A percentile compares a stretch with the other conserved stretches of the same genome.
Conservation (phyloP, 176 grass and related monocot genomes). For the Ampelocalamus luodianensis region DNA sequence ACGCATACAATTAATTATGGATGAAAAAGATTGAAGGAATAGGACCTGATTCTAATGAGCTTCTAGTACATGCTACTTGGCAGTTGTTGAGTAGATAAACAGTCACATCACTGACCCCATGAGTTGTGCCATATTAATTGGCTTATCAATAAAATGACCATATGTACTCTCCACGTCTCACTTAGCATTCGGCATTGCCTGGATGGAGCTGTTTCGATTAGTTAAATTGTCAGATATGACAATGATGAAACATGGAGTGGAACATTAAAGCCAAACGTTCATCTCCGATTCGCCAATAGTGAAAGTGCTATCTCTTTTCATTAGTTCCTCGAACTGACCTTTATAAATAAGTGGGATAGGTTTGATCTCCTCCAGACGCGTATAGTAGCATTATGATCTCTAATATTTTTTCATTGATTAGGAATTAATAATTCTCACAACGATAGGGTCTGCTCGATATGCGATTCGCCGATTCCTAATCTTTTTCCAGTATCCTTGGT, state of each 20-base stretch:
- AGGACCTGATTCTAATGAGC: slow-evolving; percentile 8
- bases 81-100: not conserved
- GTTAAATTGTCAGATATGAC: not conserved
- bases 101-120: slow-evolving; percentile 20
- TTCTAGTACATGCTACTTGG: slow-evolving; percentile 10
- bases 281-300: not conserved
- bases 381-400: too few species aligned
- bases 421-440: too few species aligned
- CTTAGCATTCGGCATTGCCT: not conserved
- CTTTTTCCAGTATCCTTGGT: too few species aligned
- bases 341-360: slow-evolving; percentile 10
- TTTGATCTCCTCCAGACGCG: not conserved
- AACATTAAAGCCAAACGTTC: not conserved
- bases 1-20: not conserved
- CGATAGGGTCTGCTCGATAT: too few species aligned
- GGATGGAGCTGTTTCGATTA: not conserved
- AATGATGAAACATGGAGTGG: slow-evolving; percentile 5
- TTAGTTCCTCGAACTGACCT: not conserved
- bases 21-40: not conserved
- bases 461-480: too few species aligned
- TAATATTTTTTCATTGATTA: too few species aligned
- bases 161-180: not conserved
- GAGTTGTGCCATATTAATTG: slow-evolving; percentile 28
- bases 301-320: not conserved
- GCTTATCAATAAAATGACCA: slow-evolving; percentile 14